Evolutionary conservation across 1,284 basidiomycete species (phyloP).

Genomic region (Ceratobasidium sp.): DNA sequence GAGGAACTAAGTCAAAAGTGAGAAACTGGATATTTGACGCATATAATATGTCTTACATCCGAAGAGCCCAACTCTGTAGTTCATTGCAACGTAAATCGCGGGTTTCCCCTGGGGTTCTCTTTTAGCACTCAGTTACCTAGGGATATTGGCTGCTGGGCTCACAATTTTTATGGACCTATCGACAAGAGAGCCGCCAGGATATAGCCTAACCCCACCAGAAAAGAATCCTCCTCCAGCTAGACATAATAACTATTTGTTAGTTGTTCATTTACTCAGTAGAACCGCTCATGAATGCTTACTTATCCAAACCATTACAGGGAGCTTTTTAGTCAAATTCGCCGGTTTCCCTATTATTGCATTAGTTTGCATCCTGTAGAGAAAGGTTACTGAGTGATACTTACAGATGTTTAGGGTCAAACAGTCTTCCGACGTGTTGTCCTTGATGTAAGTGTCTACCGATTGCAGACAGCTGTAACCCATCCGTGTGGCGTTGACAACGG

Average conservation of each 20-base stretch:
- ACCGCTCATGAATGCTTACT: slow-evolving; percentile 1
- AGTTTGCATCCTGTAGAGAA: not conserved
- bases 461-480: not conserved
- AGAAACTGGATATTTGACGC: not conserved
- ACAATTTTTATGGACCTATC: not conserved
- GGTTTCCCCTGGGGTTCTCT: slow-evolving; percentile 44
- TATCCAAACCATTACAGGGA: slow-evolving; percentile 44
- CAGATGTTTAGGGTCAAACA: slow-evolving; percentile 57
- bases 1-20: slow-evolving; percentile 47
- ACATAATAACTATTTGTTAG: slow-evolving; percentile 1
- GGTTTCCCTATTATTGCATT: slow-evolving; percentile 24
- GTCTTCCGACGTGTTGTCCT: slow-evolving; percentile 52
- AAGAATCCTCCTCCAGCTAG: slow-evolving; percentile 34
- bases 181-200: slow-evolving; percentile 7
- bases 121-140: not conserved
- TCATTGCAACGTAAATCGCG: slow-evolving; percentile 51
- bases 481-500: slow-evolving; percentile 21
- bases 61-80: slow-evolving; percentile 48
- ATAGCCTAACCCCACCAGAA: not conserved
- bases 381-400: slow-evolving; percentile 18
- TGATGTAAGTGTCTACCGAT: slow-evolving; percentile 10
- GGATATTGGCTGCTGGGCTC: not conserved
- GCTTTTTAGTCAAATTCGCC: slow-evolving; percentile 11
- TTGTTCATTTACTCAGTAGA: not conserved
- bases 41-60: slow-evolving; percentile 37